A percentile compares a stretch with the other conserved stretches of the same genome.
These are phyloP conservation scores for Tetrahymena elliotti DNA, from an alignment of 73 alveolate species.

Conservation along the genomic window DNA sequence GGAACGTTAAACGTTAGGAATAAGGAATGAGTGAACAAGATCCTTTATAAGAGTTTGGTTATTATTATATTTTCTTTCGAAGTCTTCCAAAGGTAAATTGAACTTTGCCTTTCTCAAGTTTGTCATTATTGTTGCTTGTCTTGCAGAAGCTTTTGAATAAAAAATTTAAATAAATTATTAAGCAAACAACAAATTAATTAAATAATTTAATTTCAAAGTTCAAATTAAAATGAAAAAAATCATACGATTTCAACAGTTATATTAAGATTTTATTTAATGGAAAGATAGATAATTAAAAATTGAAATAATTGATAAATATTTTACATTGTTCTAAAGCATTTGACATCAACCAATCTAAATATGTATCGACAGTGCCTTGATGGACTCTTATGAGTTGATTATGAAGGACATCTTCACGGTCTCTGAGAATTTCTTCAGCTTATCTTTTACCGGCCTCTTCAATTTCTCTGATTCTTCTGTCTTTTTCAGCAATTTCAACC, in stretches of 20 bases:
- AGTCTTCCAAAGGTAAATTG: constrained; percentile 79
- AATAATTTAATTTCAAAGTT: no score
- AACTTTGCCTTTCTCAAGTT: constrained; percentile 83
- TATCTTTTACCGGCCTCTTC: constrained; percentile 98
- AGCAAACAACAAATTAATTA: background rate
- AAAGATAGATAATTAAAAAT: no score
- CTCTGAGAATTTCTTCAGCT: constrained; percentile 91
- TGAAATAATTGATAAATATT: background rate
- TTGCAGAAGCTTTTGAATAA: constrained; percentile 35
- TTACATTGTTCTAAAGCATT: constrained; percentile 76
- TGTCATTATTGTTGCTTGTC: constrained; percentile 88
- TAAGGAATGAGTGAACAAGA: constrained; percentile 85
- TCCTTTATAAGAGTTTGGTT: constrained; percentile 90
- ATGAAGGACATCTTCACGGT: constrained; percentile 90
- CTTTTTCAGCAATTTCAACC: constrained; percentile 95
- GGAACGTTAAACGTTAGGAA: constrained; percentile 91
- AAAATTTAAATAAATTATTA: background rate
- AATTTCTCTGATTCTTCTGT: constrained; percentile 95
- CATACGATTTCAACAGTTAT: no score
- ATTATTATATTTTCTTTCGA: constrained; percentile 88
- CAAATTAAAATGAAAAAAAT: no score
- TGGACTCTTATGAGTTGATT: constrained; percentile 90
- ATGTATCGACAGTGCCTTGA: constrained; percentile 92
- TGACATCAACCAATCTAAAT: constrained; percentile 76
- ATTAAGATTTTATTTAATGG: no score